These are phyloP conservation scores for Limnanthes douglasii DNA, from an alignment of 345 rosid genomes.

Conservation along the genomic window DNA sequence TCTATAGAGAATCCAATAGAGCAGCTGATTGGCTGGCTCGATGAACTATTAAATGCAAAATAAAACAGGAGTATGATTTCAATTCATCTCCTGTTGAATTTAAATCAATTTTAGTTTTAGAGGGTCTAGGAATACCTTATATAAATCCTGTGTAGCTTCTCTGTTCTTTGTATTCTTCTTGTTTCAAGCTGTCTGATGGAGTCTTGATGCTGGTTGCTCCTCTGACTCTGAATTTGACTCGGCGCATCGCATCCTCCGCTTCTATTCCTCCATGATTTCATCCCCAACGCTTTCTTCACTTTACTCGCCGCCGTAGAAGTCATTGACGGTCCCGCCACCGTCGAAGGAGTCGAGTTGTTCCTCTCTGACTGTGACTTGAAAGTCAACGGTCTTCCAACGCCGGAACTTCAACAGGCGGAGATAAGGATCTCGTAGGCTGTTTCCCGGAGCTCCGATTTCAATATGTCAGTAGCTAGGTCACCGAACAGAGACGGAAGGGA, in stretches of 20 bases:
- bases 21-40: too few species aligned
- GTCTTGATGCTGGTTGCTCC: too few species aligned
- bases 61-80: too few species aligned
- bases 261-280: constrained; percentile 51
- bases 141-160: too few species aligned
- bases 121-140: too few species aligned
- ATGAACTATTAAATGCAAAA: too few species aligned
- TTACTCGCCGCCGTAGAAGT: constrained; percentile 78
- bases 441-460: constrained; percentile 70
- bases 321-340: constrained; percentile 14
- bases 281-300: constrained; percentile 85
- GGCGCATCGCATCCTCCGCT: constrained; percentile 14
- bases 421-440: constrained; percentile 90
- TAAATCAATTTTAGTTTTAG: too few species aligned
- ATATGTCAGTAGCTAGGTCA: constrained; percentile 25
- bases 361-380: constrained; percentile 39
- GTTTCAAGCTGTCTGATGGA: too few species aligned
- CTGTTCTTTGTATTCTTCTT: too few species aligned
- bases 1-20: too few species aligned
- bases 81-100: too few species aligned
- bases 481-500: constrained; percentile 42
- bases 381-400: constrained; percentile 58
- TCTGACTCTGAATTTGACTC: too few species aligned
- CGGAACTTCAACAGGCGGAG: constrained; percentile 54
- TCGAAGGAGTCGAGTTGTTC: constrained; percentile 4